These are phyloP conservation scores for Sporothrix brunneoviolacea DNA, from an alignment of 2,329 filamentous ascomycete species.

Conservation along the genomic window DNA sequence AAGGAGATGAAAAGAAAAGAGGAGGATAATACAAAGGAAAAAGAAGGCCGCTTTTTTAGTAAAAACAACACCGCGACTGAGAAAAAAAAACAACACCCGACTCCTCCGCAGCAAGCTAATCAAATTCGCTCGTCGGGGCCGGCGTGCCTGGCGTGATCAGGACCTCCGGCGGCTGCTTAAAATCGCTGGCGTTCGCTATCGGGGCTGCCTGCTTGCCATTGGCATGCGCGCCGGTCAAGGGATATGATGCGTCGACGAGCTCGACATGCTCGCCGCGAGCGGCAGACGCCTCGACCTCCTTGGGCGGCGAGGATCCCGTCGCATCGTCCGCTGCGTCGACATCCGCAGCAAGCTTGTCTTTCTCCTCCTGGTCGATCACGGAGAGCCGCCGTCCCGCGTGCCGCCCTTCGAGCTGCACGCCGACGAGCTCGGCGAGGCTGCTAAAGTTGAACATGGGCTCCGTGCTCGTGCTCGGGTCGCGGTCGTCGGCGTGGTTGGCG, in stretches of 20 bases:
- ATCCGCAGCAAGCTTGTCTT: slow-evolving; percentile 5
- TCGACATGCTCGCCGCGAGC: slow-evolving; percentile 30
- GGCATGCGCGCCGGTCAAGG: neutral
- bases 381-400: slow-evolving; percentile 31
- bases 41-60: too few relatives aligned
- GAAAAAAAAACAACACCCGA: too few relatives aligned
- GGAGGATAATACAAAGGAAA: neutral
- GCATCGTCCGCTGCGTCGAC: slow-evolving; percentile 11
- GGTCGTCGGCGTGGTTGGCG: slow-evolving; percentile 31
- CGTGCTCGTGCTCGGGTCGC: slow-evolving; percentile 42
- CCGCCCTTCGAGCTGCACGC: slow-evolving; percentile 49
- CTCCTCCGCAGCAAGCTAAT: slow-evolving; percentile 3
- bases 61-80: too few relatives aligned
- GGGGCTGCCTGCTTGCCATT: neutral
- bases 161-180: slow-evolving; percentile 32
- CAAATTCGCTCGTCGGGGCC: slow-evolving; percentile 20
- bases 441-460: slow-evolving; percentile 91
- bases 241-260: slow-evolving; percentile 20
- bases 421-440: slow-evolving; percentile 79
- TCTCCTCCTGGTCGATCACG: slow-evolving; percentile 23
- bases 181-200: slow-evolving; percentile 11
- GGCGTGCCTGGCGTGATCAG: slow-evolving; percentile 47
- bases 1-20: neutral
- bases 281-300: slow-evolving; percentile 31
- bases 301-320: slow-evolving; percentile 2